Evolutionary conservation across 129 eudicot species (phyloP), one percentile per base, ranked within the genome.

Genomic region (Artemisia annua): DNA sequence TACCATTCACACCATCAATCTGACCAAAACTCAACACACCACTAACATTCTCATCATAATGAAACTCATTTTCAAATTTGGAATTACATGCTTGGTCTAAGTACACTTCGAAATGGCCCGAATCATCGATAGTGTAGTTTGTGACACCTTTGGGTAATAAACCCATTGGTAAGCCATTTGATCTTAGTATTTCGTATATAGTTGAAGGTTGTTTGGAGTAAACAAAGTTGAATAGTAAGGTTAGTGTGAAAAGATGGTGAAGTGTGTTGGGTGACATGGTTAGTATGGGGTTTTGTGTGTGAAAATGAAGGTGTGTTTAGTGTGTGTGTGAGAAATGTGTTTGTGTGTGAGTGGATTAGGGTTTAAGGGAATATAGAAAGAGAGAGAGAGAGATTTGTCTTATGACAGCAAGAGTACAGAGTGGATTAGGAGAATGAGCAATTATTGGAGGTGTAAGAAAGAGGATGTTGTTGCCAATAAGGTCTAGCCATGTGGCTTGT

Each of bases 21-120:
- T 79, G 84, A 3, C 97, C 98, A 55, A 51, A 78, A 54, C 56
- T 76, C 51, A 93, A 72, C 15, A 35, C 76, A 11, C 98, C 98
- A 12, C 96, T 78, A 52, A 93, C 82, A 72, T 87, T 84, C 69
- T 64, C 77, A 22, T 90, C 97, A 68, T 93, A 93, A 67, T 93
- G 97, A 12, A 93, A 70, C 70, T 93, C 97, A 48, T 83, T 88
- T 83, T 93, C 98, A 14, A 85, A 93, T 73, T 87, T 93, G 4
- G 96, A 80, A 69, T 85, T 86, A 66, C 98, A 93, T 46, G 92
- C 83, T 16, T 79, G 91, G 59, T 93, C 98, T 67, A 93, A 71
- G 35, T 82, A 74, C 5, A 83, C 97, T 67, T 82, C 78, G 53
- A 93, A 93, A 3, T 58, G 84, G 18, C 98, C 98, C 30, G 85